Base-by-base conservation (phyloP, 768 basidiomycete genomes). In the Antrodiella citrinella region DNA sequence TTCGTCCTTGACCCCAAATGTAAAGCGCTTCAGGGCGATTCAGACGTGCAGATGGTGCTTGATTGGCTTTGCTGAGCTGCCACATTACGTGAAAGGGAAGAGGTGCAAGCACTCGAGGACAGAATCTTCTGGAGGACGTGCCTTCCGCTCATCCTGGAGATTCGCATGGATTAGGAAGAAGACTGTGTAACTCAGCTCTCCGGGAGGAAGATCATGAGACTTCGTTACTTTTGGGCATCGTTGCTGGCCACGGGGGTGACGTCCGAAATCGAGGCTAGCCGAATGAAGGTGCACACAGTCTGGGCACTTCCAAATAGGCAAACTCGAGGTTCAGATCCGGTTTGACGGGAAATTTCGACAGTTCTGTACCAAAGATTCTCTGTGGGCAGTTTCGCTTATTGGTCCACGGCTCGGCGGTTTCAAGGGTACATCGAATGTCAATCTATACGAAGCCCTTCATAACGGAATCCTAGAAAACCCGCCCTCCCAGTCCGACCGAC, bases 231-330 rank as follows among this genome's bases (percentile, higher is more conserved):
- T 41, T 30, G 51, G 44, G 56, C 53, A 55, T 55, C 44, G 58
- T 44, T 51, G 47, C 44, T 22, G 54, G 38, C 43, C n/a, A 26
- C 11, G 21, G n/a, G n/a, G 35, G 48, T 23, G 50, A 45, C 48
- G 49, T 43, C 45, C 21, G 35, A 25, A 47, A 21, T 57, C 51
- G 46, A 66, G 68, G 61, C 71, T 71, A 76, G 70, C 72, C 71
- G 72, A 69, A 76, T 67, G 63, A 62, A 70, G 67, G 72, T 65
- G 61, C 69, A 66, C 30, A 68, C 69, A 74, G 71, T 73, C 70
- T 72, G 74, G 69, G 62, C 66, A 62, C 57, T 67, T 66, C 65
- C 58, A 64, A 72, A 73, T 69, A 67, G 69, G 67, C 63, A 73
- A 73, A 62, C 63, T 48, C 38, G 54, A 51, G 48, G 53, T 52